Conservation (phyloP, 257 asterid genomes). For the Ballota nigra region DNA sequence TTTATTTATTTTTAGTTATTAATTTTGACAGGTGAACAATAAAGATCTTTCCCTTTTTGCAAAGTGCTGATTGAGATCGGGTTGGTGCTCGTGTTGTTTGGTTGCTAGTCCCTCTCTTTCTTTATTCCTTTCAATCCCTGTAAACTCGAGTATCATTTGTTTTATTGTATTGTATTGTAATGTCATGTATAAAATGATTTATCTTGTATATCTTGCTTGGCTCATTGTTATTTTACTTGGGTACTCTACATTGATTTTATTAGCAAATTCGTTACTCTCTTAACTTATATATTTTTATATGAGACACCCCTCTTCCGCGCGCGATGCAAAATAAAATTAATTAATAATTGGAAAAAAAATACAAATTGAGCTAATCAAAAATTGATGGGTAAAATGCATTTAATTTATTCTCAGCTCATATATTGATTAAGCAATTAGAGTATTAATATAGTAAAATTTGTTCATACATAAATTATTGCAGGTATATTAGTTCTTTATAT, state of each 20-base stretch:
- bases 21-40: neutral
- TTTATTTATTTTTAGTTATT: neutral
- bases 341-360: no score
- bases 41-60: neutral
- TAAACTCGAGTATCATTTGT: neutral
- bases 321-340: no score
- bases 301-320: no score
- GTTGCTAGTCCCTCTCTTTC: neutral
- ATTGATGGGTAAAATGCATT: no score
- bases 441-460: no score
- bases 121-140: neutral
- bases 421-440: no score
- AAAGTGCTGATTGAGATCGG: neutral
- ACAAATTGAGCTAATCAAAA: no score
- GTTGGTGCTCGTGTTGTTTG: slow-evolving; percentile 17
- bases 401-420: no score
- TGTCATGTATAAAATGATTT: neutral
- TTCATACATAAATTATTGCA: no score
- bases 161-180: neutral
- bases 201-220: neutral
- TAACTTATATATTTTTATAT: no score
- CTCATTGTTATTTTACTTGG: neutral
- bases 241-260: neutral
- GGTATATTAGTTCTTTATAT: no score
- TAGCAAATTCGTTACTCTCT: neutral